Percentiles rank a stretch among this genome's conserved stretches.
These are phyloP conservation scores for Populus hybrid DNA, from an alignment of 441 rosid genomes.

Conservation along the genomic window DNA sequence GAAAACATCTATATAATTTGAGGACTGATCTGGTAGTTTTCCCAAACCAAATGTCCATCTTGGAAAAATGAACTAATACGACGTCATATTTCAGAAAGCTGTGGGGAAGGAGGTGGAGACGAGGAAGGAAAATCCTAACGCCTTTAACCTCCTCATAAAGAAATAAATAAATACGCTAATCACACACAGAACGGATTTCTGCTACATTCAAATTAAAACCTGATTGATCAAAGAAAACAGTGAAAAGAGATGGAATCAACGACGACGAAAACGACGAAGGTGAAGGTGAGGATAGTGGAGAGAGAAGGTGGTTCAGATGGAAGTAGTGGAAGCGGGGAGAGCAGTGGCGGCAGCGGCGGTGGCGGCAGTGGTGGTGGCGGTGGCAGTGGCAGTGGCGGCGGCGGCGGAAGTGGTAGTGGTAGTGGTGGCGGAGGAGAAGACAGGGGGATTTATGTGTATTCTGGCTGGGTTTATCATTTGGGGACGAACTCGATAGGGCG, in stretches of 20 bases:
- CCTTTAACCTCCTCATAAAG: not conserved
- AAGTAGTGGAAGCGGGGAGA: constrained; percentile 8
- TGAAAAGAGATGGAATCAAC: constrained; percentile 24
- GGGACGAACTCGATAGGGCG: constrained; percentile 80
- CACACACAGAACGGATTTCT: not conserved
- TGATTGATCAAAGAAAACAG: not conserved
- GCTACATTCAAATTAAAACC: not conserved
- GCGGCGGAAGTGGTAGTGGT: too few relatives aligned
- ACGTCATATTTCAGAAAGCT: too few relatives aligned
- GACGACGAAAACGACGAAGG: constrained; percentile 11
- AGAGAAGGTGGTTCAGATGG: constrained; percentile 29
- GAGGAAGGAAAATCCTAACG: not conserved
- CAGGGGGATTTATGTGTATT: constrained; percentile 55
- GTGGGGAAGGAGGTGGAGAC: too few relatives aligned
- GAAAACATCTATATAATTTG: too few relatives aligned
- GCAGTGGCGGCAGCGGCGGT: not conserved
- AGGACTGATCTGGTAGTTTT: too few relatives aligned
- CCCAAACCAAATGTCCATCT: too few relatives aligned
- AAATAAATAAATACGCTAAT: not conserved
- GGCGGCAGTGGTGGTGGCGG: too few relatives aligned
- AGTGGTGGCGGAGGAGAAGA: constrained; percentile 22
- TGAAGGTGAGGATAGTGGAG: constrained; percentile 15
- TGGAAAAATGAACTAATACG: too few relatives aligned
- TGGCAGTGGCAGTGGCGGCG: too few relatives aligned
- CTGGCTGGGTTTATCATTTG: constrained; percentile 83